Evolutionary conservation across 768 basidiomycete genomes (phyloP), one percentile per base, ranked within the genome.

Genomic region (Lanmaoa pseudosensibilis): DNA sequence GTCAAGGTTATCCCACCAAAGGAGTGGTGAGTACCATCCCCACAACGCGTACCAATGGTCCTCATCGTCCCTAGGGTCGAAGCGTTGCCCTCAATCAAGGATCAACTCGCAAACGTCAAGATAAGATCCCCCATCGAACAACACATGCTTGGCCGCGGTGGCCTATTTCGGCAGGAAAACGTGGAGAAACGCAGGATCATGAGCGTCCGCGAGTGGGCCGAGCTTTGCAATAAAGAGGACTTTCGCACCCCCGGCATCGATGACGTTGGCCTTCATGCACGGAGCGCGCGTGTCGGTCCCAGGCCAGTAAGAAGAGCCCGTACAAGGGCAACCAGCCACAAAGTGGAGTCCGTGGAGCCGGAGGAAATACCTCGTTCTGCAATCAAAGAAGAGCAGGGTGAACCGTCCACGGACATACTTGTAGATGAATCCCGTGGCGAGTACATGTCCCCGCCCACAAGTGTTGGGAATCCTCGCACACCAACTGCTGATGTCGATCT

Each of bases 1-100:
- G 88, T 95, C 58, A 99, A 99, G 74, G 84, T 99, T 59, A 89
- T 99, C 57, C 96, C 96, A 32, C 96, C 96, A 5, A 84, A 85
- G 65, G 91, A 96, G 78, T 98, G 95, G 95, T 92, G 55, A 68
- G 89, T 74, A 49, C 33, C 30, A 8, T 39, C 40, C 33, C 61
- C 51, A 27, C 64, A 46, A 67, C 64, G 49, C 54, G 39, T 43
- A 46, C 43, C 50, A 40, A 60, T 36, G 36, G 60, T 63, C 36
- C 69, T 59, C 57, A 67, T 50, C 52, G 13, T 63, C 44, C 38
- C 48, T 39, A 85, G 94, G 94, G 81, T 80, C 27, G 82, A 84
- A 50, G 72, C 86, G 2, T 75, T 98, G 21, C 93, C 94, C 8
- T 70, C 86, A 6, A 75, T 95, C 46, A 80, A 80, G 19, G 77